These are phyloP conservation scores for Trametes cinnabarina DNA, from an alignment of 768 basidiomycete species.

Conservation along the genomic window DNA sequence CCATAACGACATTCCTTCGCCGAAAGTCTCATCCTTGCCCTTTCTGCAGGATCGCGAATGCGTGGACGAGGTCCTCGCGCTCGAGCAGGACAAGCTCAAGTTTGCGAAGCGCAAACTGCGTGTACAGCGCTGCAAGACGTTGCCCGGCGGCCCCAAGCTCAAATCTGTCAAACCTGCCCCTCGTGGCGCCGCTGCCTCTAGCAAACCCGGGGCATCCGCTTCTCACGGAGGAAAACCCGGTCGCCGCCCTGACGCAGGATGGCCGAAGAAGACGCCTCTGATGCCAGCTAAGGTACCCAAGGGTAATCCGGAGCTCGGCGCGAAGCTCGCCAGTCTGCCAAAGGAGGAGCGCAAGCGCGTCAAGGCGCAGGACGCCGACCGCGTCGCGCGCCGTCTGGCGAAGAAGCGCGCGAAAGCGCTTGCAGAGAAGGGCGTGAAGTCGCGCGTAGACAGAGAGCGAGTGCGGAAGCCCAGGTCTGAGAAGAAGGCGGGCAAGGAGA, in stretches of 20 bases:
- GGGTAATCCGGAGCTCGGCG: constrained; percentile 81
- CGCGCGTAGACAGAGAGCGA: constrained; percentile 43
- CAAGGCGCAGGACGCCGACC: constrained; percentile 77
- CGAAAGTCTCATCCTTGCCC: not conserved
- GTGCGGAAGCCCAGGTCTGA: constrained; percentile 43
- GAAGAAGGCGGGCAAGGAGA: constrained; percentile 27
- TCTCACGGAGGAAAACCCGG: not conserved
- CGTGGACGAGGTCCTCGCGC: constrained; percentile 87
- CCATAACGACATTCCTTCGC: not conserved
- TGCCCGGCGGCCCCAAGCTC: constrained; percentile 40
- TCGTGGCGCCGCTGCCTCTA: constrained; percentile 22
- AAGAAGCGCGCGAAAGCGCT: constrained; percentile 83
- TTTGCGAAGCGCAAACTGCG: constrained; percentile 92
- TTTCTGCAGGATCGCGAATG: constrained; percentile 74
- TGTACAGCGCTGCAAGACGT: constrained; percentile 86
- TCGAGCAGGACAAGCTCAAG: constrained; percentile 75
- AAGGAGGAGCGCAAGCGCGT: constrained; percentile 84
- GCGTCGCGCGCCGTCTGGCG: constrained; percentile 78
- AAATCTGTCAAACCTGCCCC: constrained; percentile 26
- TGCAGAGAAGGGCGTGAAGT: constrained; percentile 37
- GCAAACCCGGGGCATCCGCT: constrained; percentile 13
- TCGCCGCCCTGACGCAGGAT: not conserved
- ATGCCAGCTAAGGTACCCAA: constrained; percentile 48
- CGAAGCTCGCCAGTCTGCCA: constrained; percentile 69
- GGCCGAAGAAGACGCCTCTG: not conserved